Conservation (phyloP, 441 rosid genomes). For the Pelargonium myrrhifolium region DNA sequence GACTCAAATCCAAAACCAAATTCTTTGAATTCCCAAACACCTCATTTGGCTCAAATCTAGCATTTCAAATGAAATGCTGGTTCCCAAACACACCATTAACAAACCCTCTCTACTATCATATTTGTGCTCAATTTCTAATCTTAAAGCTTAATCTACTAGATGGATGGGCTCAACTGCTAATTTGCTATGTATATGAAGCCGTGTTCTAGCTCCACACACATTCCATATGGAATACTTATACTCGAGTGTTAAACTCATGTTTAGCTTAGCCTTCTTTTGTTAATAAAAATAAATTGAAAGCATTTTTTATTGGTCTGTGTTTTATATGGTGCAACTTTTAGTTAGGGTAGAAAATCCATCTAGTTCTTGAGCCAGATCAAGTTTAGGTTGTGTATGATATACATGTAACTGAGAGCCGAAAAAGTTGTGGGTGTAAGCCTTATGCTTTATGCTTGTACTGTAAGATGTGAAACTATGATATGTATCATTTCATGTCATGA, state of each 20-base stretch:
- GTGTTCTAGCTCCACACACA: no score
- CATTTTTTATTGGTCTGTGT: not conserved
- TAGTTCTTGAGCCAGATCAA: no score
- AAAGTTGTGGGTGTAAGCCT: slow-evolving; percentile 4
- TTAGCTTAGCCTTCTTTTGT: not conserved
- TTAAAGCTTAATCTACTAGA: no score
- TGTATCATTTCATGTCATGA: not conserved
- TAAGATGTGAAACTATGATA: not conserved
- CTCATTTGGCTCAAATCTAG: no score
- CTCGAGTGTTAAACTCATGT: not conserved
- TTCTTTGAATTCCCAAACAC: no score
- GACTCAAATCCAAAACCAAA: no score
- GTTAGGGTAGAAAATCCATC: not conserved
- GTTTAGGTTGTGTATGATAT: not conserved
- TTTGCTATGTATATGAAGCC: no score
- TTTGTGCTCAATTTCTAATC: no score
- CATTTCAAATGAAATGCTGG: no score
- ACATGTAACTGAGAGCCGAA: not conserved
- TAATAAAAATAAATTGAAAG: not conserved
- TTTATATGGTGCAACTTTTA: not conserved
- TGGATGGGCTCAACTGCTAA: no score
- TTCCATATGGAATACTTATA: not conserved
- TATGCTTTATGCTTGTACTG: not conserved
- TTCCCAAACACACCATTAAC: no score
- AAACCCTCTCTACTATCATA: no score